Conservation (phyloP, 2,329 filamentous ascomycete species). For the Colletotrichum trifolii region DNA sequence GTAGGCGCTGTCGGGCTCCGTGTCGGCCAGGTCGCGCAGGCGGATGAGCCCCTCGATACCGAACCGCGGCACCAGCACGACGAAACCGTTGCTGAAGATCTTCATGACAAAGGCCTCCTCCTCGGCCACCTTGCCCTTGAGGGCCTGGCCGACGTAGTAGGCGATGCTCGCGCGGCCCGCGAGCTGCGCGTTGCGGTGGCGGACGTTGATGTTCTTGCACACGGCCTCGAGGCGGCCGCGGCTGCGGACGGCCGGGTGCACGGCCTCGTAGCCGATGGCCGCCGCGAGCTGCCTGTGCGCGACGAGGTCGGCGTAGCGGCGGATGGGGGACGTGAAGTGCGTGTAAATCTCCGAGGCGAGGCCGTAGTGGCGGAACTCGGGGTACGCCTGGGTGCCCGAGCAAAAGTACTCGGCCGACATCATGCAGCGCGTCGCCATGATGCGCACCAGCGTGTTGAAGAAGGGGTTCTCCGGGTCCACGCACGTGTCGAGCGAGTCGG, state of each 20-base stretch:
- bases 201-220: constrained; percentile 98
- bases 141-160: constrained; percentile 97
- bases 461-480: constrained; percentile 85
- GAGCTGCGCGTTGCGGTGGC: constrained; percentile 96
- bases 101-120: constrained; percentile 98
- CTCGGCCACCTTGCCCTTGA: constrained; percentile 79
- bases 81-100: constrained; percentile 96
- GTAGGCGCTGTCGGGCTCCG: constrained; percentile 83
- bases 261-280: constrained; percentile 89
- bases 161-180: constrained; percentile 94
- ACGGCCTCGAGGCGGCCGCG: constrained; percentile 89
- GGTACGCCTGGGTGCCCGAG: constrained; percentile 90
- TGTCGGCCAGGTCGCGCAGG: constrained; percentile 81
- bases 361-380: constrained; percentile 97
- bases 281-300: constrained; percentile 95
- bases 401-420: constrained; percentile 99
- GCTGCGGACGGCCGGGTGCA: constrained; percentile 84
- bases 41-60: constrained; percentile 94
- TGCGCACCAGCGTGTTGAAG: constrained; percentile 98
- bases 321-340: constrained; percentile 97
- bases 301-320: constrained; percentile 95
- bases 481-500: constrained; percentile 89
- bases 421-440: constrained; percentile 99
- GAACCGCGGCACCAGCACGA: constrained; percentile 94
- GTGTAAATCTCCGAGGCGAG: constrained; percentile 98